Evolutionary conservation across 139 green algal species (phyloP).

Genomic region (Yamagishiella unicocca): DNA sequence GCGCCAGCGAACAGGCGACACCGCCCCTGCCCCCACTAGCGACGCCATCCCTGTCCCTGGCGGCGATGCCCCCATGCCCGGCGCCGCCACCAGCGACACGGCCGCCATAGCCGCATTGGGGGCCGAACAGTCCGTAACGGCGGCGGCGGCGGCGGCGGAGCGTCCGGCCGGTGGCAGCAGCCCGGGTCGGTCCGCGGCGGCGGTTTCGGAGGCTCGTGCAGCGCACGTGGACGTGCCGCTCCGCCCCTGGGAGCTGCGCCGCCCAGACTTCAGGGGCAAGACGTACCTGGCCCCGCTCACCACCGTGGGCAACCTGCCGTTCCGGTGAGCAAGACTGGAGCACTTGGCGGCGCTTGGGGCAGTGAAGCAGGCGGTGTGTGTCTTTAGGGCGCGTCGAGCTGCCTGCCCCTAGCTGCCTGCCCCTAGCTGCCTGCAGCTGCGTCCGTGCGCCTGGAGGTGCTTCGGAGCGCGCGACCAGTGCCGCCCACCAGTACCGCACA

Average conservation of each 20-base stretch:
- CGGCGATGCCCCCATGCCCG: background rate
- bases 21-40: background rate
- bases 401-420: too few species aligned
- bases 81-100: background rate
- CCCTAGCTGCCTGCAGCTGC: too few species aligned
- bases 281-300: slow-evolving; percentile 96
- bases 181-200: slow-evolving; percentile 1
- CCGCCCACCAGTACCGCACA: too few species aligned
- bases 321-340: slow-evolving; percentile 70
- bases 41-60: too few species aligned
- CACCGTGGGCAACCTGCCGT: slow-evolving; percentile 98
- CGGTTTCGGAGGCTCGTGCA: slow-evolving; percentile 12
- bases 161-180: background rate
- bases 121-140: background rate
- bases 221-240: slow-evolving; percentile 61
- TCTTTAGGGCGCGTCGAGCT: too few species aligned
- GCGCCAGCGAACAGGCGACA: slow-evolving; percentile 1
- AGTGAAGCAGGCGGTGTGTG: too few species aligned
- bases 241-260: slow-evolving; percentile 61
- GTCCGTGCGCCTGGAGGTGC: too few species aligned
- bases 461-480: too few species aligned
- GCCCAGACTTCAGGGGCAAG: slow-evolving; percentile 89
- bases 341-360: too few species aligned
- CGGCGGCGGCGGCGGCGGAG: background rate
- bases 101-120: background rate